Evolutionary conservation across 306 rosid genomes (phyloP).

Genomic region (Sphenostylis stenocarpa): DNA sequence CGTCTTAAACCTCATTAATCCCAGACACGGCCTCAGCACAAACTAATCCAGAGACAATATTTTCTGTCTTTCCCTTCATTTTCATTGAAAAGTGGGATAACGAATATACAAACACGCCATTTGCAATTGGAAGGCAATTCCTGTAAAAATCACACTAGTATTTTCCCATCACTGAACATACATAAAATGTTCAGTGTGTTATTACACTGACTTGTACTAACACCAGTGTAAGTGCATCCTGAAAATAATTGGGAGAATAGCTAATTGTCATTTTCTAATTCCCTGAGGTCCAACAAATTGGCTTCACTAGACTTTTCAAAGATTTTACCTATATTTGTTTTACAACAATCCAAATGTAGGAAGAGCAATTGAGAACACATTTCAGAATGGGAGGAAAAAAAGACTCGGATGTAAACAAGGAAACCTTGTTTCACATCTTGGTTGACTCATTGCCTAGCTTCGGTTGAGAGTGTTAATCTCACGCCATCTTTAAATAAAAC

Average conservation of each 20-base stretch:
- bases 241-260: background rate
- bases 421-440: slow-evolving; percentile 7
- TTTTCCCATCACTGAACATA: background rate
- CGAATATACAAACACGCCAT: background rate
- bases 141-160: background rate
- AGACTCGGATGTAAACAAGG: slow-evolving; percentile 9
- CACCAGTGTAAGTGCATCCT: background rate
- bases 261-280: slow-evolving; percentile 4
- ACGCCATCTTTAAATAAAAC: too few species aligned
- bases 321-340: slow-evolving; percentile 12
- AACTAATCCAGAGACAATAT: background rate
- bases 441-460: too few species aligned
- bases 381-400: background rate
- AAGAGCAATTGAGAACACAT: background rate
- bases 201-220: background rate
- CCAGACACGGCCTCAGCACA: background rate
- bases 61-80: background rate
- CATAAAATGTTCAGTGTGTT: background rate
- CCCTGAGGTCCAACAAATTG: slow-evolving; percentile 7
- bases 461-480: too few species aligned
- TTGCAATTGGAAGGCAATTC: background rate
- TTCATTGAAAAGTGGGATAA: background rate
- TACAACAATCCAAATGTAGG: slow-evolving; percentile 26
- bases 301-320: background rate
- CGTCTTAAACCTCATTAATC: too few species aligned